Conservation (phyloP, 257 asterid genomes). For the Lycium barbarum region DNA sequence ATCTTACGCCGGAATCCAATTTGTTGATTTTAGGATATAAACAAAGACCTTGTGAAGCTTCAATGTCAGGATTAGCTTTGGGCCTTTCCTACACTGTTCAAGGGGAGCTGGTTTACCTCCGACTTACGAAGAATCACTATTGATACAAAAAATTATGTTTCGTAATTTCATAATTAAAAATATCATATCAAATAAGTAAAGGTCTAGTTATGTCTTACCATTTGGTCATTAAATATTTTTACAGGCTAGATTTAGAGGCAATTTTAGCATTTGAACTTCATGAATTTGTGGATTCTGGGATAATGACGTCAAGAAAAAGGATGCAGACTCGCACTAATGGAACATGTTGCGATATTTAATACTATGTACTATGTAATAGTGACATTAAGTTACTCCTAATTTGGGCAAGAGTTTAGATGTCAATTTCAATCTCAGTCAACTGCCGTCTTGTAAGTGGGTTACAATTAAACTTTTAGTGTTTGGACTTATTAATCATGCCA, state of each 20-base stretch:
- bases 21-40: neutral
- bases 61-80: neutral
- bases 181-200: neutral
- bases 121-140: neutral
- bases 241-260: neutral
- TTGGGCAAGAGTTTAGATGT: neutral
- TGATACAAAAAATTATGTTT: neutral
- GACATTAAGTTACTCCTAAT: neutral
- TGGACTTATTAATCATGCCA: conserved; percentile 24
- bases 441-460: conserved; percentile 9
- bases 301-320: neutral
- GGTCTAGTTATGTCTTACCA: neutral
- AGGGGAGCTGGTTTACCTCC: neutral
- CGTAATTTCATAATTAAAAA: neutral
- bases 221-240: neutral
- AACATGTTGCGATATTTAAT: neutral
- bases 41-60: neutral
- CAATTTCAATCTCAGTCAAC: conserved; percentile 14
- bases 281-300: neutral
- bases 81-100: neutral
- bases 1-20: too few species aligned
- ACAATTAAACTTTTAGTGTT: neutral
- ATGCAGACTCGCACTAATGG: neutral
- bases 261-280: neutral
- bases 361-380: neutral